Base-by-base conservation (phyloP, 371 early-diverging fungal genomes). In the Rhizoclosmatium hyalinum region DNA sequence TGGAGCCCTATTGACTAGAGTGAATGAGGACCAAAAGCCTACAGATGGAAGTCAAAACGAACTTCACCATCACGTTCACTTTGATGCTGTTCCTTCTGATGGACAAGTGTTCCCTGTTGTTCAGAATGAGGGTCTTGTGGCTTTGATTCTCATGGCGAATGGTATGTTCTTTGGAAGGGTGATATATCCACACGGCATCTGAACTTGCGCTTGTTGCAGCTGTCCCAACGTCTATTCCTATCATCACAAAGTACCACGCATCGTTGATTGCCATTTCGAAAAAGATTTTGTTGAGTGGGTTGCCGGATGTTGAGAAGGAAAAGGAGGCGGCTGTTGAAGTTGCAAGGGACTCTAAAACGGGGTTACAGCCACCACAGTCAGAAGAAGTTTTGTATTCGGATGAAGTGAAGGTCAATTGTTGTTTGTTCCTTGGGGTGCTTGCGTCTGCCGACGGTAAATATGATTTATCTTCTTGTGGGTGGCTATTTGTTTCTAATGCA, bases 1-100 rank as follows among this genome's bases (percentile, higher is more conserved):
- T 6, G 87, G 87, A 5, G 87, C 85, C 3, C 69, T 83, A 3
- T 71, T 87, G n/a, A 87, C 87, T 2, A 75, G 76, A 44, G 61
- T 50, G 39, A 82, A 85, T 1, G 85, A 88, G 58, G 90, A 90
- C 64, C 79, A 87, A 55, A 86, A 90, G 0, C 68, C 88, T 5
- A 84, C 85, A 19, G 90, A 89, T 70, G 89, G 89, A 62, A 89
- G 56, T 32, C 72, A 69, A 44, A 32, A 21, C 43, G 63, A 75
- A 41, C 39, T 61, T 5, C 81, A 85, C 43, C 81, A 83, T 46
- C 84, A 87, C 55, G 84, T 87, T 10, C 85, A 83, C 57, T 87
- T 87, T 77, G 87, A 87, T 64, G 83, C 85, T 2, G 60, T 80
- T 12, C 85, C 87, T 6, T 64, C 77, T 6, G 80, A 80, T 53